Evolutionary conservation across 768 basidiomycete species (phyloP), one percentile per base, ranked within the genome.

Genomic region (Chalciporus pseudorubinellus): DNA sequence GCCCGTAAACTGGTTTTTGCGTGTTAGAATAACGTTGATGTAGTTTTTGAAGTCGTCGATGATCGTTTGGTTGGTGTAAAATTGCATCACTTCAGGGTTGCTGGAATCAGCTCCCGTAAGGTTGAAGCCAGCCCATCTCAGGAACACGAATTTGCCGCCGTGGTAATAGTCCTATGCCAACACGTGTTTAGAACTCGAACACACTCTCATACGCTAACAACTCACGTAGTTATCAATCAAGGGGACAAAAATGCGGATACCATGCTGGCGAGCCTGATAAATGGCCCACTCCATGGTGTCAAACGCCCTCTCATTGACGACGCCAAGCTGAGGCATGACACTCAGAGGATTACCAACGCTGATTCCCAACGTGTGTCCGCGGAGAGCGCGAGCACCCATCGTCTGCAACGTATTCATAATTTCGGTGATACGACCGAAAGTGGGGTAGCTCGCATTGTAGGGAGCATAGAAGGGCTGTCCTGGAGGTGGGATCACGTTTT

Each of bases 11-110:
- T 63, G 21, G 50, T 39, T 36, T 43, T 53, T 34, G 58, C 53
- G 48, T 41, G 55, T 59, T 56, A 69, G 55, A 62, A 69, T 45
- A 55, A 61, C 36, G 18, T 52, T 46, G 11, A 62, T 76, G 48
- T 80, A 83, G 52, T 79, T 77, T 64, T 70, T 72, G 67, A 81
- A 83, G 6, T 72, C 67, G 3, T 69, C 45, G 19, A 79, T 70
- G 33, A 83, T 68, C 5, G 70, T 74, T 44, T 72, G 58, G 52
- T 83, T 77, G 6, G 67, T 70, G 62, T 75, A 83, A 60, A 84
- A 84, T 55, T 38, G 53, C 56, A 38, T 57, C 60, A 47, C 65
- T 61, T 29, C 46, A 41, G 24, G 65, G 61, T 52, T 48, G 24
- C 59, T 59, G 48, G 58, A 59, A 31, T 66, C 58, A 18, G 57